These are phyloP conservation scores for Pythium dissimile DNA, from an alignment of 352 stramenopile genomes.

Conservation along the genomic window DNA sequence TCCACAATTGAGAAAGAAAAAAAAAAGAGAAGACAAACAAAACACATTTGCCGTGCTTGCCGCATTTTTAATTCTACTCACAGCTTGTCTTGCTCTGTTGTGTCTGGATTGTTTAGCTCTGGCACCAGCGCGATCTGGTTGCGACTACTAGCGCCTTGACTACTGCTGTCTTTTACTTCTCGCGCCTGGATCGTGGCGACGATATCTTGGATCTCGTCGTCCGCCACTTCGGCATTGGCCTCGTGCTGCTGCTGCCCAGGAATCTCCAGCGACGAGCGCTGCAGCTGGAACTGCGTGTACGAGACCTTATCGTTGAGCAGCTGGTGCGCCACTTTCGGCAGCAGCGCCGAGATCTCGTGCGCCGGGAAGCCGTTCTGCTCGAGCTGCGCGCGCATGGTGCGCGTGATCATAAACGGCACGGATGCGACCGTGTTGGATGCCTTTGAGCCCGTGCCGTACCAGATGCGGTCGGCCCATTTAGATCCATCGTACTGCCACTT, in stretches of 20 bases:
- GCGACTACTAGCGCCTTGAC: neutral
- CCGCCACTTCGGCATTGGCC: conserved; percentile 11
- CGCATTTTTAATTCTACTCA: neutral
- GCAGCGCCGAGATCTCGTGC: conserved; percentile 57
- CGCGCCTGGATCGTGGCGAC: conserved; percentile 15
- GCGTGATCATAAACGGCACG: conserved; percentile 86
- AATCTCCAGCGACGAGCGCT: conserved; percentile 30
- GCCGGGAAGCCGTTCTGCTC: conserved; percentile 47
- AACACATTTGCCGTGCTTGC: neutral
- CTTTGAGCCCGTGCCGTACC: conserved; percentile 55
- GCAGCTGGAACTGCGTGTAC: conserved; percentile 49
- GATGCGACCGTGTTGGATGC: conserved; percentile 45
- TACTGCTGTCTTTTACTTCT: conserved; percentile 1
- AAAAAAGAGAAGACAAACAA: neutral
- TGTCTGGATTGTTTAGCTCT: conserved; percentile 1
- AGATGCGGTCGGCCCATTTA: conserved; percentile 70
- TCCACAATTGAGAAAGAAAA: neutral
- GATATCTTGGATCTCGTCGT: conserved; percentile 23
- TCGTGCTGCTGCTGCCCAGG: conserved; percentile 8
- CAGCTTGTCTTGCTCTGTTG: neutral
- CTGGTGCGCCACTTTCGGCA: conserved; percentile 53
- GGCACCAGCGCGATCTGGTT: conserved; percentile 17
- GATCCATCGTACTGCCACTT: conserved; percentile 83
- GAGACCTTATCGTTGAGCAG: conserved; percentile 53
- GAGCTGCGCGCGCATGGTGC: conserved; percentile 63